A percentile compares a stretch with the other conserved stretches of the same genome.
Conservation (phyloP, 2,329 filamentous ascomycete species). For the Aureobasidium sp. region DNA sequence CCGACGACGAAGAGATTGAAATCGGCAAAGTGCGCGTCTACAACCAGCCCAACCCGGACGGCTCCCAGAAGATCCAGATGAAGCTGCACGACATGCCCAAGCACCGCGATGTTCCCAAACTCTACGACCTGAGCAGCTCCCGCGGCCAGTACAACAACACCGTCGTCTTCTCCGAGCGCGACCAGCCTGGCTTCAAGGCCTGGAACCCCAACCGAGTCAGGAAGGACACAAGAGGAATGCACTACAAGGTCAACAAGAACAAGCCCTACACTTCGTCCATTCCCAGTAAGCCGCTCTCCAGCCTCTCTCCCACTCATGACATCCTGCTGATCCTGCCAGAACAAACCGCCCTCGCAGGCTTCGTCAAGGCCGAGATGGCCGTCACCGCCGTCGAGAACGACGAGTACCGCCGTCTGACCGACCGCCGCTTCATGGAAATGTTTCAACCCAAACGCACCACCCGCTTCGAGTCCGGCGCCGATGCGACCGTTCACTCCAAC, state of each 20-base stretch:
- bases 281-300: constrained; percentile 9
- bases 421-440: constrained; percentile 35
- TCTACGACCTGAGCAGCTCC: constrained; percentile 73
- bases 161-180: constrained; percentile 88
- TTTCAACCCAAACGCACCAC: constrained; percentile 42
- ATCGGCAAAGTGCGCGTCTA: constrained; percentile 62
- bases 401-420: constrained; percentile 57
- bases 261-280: constrained; percentile 22
- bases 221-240: constrained; percentile 16
- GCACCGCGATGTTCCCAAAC: constrained; percentile 72
- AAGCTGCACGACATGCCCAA: constrained; percentile 56
- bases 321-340: constrained; percentile 41
- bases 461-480: constrained; percentile 35
- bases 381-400: constrained; percentile 66
- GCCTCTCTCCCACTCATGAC: neutral
- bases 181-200: constrained; percentile 65
- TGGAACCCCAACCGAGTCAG: constrained; percentile 19
- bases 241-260: constrained; percentile 19
- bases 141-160: constrained; percentile 68
- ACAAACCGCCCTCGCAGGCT: constrained; percentile 67
- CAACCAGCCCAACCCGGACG: constrained; percentile 17
- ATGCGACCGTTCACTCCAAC: constrained; percentile 31
- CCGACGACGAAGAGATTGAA: constrained; percentile 73
- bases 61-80: constrained; percentile 41
- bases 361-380: constrained; percentile 67